Evolutionary conservation across 2,329 filamentous ascomycete genomes (phyloP), one percentile per base, ranked within the genome.

Genomic region (Ophiostoma pallidulum): DNA sequence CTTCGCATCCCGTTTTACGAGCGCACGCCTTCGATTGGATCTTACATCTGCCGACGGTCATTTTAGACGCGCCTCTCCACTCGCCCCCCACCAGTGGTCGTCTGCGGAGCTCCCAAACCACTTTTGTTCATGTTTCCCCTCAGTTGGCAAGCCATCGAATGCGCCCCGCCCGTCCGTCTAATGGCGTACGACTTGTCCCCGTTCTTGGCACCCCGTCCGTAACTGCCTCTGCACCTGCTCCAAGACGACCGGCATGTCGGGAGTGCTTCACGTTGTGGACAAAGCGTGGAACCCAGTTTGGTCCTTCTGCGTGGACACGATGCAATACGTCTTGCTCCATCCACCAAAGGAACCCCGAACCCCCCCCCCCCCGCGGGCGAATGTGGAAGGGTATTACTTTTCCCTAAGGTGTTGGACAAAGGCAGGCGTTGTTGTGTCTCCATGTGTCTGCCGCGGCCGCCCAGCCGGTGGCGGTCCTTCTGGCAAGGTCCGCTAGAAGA

Each of bases 31-130:
- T 41, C 44, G 14, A 51, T 51, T 54, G 52, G 52, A 40, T 38
- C 33, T 44, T 24, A 29, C 52, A 54, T 54, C 52, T 54, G 52
- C 52, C 52, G 52, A 54, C 26, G 37, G 29, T 28, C 45, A 36
- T 10, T 16, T 38, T 35, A 38, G 19, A 45, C 45, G 28, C 45
- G 22, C 45, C 37, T 48, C 49, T 48, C 49, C 49, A 51, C 49
- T 12, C 45, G 12, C 46, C 45, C n/a, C 45, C 43, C 45, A 47
- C 48, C 36, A 28, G 18, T 31, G 35, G 48, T 38, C 35, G 22
- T 18, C 22, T 40, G 44, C 44, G 40, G 40, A 44, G 40, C 39
- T 32, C 18, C 39, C 28, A 42, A 40, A 12, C 45, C 45, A 32
- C 26, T 41, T 42, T 42, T 24, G 26, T 35, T 41, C 36, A 16